Percentiles rank a stretch among this genome's conserved stretches.
Conservation (phyloP, 208 protist genomes). For the Trypanosoma cruzi region DNA sequence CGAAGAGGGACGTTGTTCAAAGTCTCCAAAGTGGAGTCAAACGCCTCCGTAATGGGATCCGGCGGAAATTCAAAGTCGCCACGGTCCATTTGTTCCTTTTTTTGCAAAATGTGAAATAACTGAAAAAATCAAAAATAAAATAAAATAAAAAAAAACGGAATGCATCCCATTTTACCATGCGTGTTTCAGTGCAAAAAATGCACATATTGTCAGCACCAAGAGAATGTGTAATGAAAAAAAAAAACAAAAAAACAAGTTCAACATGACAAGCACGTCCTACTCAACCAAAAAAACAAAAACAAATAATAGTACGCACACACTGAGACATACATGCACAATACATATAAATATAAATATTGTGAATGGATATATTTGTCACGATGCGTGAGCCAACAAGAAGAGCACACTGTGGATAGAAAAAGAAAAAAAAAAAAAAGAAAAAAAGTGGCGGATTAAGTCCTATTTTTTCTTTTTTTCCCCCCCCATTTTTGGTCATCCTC, state of each 20-base stretch:
- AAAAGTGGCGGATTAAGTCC: not conserved
- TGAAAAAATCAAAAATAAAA: slow-evolving; percentile 11
- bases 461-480: not conserved
- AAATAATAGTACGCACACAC: too few species aligned
- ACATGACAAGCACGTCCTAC: too few species aligned
- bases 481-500: not conserved
- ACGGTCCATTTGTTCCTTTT: slow-evolving; percentile 37
- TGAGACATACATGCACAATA: not conserved
- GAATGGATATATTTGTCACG: too few species aligned
- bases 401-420: not conserved
- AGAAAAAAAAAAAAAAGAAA: slow-evolving; percentile 13
- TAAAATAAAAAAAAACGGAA: slow-evolving; percentile 2
- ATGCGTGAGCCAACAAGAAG: not conserved
- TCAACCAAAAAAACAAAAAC: slow-evolving; percentile 11
- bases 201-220: slow-evolving; percentile 2
- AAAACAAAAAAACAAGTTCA: too few species aligned
- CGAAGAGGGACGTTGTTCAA: slow-evolving; percentile 44
- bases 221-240: too few species aligned
- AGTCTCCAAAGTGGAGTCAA: slow-evolving; percentile 13
- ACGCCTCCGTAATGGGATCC: slow-evolving; percentile 46
- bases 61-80: slow-evolving; percentile 86
- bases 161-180: not conserved
- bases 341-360: too few species aligned
- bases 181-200: slow-evolving; percentile 1
- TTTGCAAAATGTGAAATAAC: slow-evolving; percentile 1